phyloP scores from a whole-genome alignment of 1,284 basidiomycete genomes.

The Earliella scabrosa region DNA sequence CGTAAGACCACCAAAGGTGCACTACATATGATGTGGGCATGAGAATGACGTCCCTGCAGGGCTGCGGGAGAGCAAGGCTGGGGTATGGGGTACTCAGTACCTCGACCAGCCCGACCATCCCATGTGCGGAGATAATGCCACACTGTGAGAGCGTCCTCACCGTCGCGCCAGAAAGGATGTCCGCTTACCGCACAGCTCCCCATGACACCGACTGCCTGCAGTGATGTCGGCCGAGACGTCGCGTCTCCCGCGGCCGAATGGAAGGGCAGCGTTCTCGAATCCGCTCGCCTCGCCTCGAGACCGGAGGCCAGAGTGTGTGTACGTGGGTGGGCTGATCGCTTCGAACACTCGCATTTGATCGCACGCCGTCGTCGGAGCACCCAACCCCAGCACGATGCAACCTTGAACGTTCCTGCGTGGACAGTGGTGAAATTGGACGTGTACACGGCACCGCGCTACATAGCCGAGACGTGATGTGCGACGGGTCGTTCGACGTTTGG shows the following conservation, averaged over 20 bases:
- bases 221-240: no score
- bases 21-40: neutral
- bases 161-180: no score
- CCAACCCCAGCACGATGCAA: no score
- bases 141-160: no score
- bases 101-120: neutral
- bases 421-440: neutral
- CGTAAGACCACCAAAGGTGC: no score
- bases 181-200: neutral
- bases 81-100: neutral
- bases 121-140: neutral
- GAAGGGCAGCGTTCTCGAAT: no score
- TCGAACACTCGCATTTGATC: neutral
- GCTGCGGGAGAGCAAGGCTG: neutral
- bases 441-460: no score
- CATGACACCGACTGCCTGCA: no score
- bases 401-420: no score
- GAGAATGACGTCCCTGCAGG: neutral
- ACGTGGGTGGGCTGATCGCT: neutral
- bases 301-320: no score
- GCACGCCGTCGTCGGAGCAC: neutral
- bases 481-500: neutral
- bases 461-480: neutral
- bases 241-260: no score
- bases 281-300: no score